Conservation (phyloP, 2,329 filamentous ascomycete species). For the Diatrype stigma region DNA sequence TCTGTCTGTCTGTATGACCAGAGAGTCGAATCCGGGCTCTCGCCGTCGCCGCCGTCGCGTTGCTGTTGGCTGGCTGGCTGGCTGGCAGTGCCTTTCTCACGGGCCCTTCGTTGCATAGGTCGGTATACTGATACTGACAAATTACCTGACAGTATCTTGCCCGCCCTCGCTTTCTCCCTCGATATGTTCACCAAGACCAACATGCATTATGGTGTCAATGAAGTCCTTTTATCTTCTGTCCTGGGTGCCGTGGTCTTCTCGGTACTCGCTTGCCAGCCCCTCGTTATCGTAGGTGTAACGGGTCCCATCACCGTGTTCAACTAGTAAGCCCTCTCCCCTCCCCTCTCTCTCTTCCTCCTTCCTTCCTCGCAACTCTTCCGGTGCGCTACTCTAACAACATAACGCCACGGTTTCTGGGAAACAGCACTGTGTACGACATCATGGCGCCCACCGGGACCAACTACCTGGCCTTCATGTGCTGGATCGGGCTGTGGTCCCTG, state of each 20-base stretch:
- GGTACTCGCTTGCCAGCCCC: conserved; percentile 73
- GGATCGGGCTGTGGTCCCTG: conserved; percentile 86
- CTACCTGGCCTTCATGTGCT: conserved; percentile 87
- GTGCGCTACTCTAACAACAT: too few relatives aligned
- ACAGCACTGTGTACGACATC: conserved; percentile 80
- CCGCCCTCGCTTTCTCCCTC: conserved; percentile 81
- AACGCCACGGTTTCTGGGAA: conserved; percentile 1
- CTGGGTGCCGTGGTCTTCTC: conserved; percentile 79
- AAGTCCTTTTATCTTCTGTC: conserved; percentile 82
- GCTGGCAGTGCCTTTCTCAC: neutral
- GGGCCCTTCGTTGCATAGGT: conserved; percentile 3
- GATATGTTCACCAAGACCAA: conserved; percentile 91
- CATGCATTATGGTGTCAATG: conserved; percentile 84
- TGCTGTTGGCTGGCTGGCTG: too few relatives aligned
- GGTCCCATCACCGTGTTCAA: conserved; percentile 92
- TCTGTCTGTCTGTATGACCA: neutral
- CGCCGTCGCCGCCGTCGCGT: too few relatives aligned
- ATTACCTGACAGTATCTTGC: conserved; percentile 62
- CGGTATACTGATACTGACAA: conserved; percentile 9
- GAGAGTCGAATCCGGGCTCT: too few relatives aligned
- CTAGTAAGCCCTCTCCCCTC: conserved; percentile 51
- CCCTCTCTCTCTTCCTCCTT: too few relatives aligned
- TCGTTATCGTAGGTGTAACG: conserved; percentile 88
- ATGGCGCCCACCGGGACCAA: conserved; percentile 72
- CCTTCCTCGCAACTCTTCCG: too few relatives aligned